Percentiles rank a stretch among this genome's conserved stretches.
These are phyloP conservation scores for Fusarium praegraminearum DNA, from an alignment of 2,329 filamentous ascomycete species.

Conservation along the genomic window DNA sequence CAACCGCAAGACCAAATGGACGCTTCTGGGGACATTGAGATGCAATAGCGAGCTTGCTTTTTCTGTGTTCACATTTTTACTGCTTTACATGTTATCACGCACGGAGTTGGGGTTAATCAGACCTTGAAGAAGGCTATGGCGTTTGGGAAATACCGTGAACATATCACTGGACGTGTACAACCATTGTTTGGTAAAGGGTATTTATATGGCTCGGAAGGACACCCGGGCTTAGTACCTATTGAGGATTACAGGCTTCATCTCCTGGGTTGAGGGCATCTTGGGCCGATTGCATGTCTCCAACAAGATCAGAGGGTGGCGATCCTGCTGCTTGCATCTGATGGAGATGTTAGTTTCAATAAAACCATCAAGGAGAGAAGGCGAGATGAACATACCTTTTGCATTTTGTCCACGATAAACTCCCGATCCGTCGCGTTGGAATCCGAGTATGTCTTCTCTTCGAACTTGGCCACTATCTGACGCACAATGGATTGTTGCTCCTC, in stretches of 20 bases:
- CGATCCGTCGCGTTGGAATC: slow-evolving; percentile 85
- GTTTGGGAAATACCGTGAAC: slow-evolving; percentile 39
- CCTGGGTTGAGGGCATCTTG: slow-evolving; percentile 75
- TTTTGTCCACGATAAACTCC: slow-evolving; percentile 94
- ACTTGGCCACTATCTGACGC: slow-evolving; percentile 86
- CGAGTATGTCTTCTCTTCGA: slow-evolving; percentile 83
- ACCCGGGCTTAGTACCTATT: slow-evolving; percentile 58
- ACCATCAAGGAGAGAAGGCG: background rate
- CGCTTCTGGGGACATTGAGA: slow-evolving; percentile 53
- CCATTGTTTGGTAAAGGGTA: slow-evolving; percentile 44
- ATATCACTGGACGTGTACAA: slow-evolving; percentile 45
- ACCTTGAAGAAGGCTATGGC: slow-evolving; percentile 27
- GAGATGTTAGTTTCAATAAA: slow-evolving; percentile 9
- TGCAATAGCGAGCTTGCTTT: slow-evolving; percentile 21
- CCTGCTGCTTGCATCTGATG: slow-evolving; percentile 94
- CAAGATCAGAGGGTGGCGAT: slow-evolving; percentile 88
- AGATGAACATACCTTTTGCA: slow-evolving; percentile 83
- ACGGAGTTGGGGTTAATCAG: slow-evolving; percentile 39
- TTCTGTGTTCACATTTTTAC: background rate
- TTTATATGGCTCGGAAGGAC: slow-evolving; percentile 42
- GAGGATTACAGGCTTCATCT: slow-evolving; percentile 72
- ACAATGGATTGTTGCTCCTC: slow-evolving; percentile 84
- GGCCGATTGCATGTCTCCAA: slow-evolving; percentile 88
- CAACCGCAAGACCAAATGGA: slow-evolving; percentile 60
- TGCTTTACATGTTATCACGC: slow-evolving; percentile 25